Base-by-base conservation (phyloP, 2,329 filamentous ascomycete genomes). In the Colletotrichum higginsianum region DNA sequence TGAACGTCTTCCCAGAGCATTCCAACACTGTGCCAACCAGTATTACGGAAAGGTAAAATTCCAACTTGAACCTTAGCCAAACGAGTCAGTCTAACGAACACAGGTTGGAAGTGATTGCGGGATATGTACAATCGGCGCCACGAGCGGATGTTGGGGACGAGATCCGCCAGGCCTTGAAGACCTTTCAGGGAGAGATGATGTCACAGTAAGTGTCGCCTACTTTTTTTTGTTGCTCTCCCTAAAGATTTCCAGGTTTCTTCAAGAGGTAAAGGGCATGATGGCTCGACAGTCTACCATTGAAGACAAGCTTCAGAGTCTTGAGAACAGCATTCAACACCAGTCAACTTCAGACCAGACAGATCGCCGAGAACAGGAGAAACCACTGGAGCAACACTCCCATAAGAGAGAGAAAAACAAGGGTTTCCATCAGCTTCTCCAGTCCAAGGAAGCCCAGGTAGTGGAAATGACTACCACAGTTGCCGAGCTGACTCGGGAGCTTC, bases 351-450 rank as follows among this genome's bases (percentile, higher is more conserved):
- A 12, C 4, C 16, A 57, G n/a, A 12, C 53, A n/a, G 60, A 72
- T 26, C 60, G 50, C 4, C 42, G 30, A 23, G 11, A 44, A 47
- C 52, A 50, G 23, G 38, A 69, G 21, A 35, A 62, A 40, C 35
- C 57, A 15, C 52, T 68, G 18, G 46, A 55, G 46, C 46, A 44
- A 15, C 62, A 74, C 12, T 69, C 73, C 8, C 61, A 72, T 40
- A 75, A 66, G 26, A 70, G 57, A 13, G 50, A 63, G 3, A 44
- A 55, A 57, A 61, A 16, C 44, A 15, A 62, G 23, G 47, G 49
- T 61, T 40, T 74, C 66, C 35, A 47, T 49, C 56, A 73, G 13
- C 23, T 38, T 30, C 58, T 72, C 3, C 30, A 64, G 2, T 30
- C 60, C 4, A 72, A 60, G 46, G 47, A 69, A 21, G 23, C 5